Percentiles rank a stretch among this genome's conserved stretches.
Evolutionary conservation across 1,284 basidiomycete species (phyloP).

Genomic region (Leccinum fuscescens): DNA sequence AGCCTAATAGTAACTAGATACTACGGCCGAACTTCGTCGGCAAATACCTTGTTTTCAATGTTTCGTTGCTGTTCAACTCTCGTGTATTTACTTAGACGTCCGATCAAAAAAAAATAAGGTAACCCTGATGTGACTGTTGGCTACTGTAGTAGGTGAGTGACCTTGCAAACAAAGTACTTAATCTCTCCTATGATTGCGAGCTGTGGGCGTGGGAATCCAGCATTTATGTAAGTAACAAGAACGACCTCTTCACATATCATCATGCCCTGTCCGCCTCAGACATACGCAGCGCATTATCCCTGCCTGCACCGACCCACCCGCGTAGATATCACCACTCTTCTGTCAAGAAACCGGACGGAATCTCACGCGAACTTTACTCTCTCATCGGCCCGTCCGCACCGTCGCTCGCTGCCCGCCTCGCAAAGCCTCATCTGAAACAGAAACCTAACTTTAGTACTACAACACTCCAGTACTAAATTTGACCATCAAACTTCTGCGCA

Average conservation of each 20-base stretch:
- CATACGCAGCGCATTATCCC: conserved; percentile 75
- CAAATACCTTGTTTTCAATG: too few species aligned
- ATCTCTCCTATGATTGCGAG: too few species aligned
- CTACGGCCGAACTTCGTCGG: too few species aligned
- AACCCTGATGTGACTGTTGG: too few species aligned
- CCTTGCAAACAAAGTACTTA: too few species aligned
- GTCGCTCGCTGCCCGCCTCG: conserved; percentile 70
- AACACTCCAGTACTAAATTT: neutral
- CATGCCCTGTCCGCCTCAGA: conserved; percentile 75
- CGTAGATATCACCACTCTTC: conserved; percentile 22
- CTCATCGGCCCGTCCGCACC: conserved; percentile 92
- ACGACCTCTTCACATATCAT: conserved; percentile 31
- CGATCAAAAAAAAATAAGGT: too few species aligned
- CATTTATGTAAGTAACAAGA: neutral
- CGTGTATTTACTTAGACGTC: too few species aligned
- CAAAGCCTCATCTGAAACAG: conserved; percentile 85
- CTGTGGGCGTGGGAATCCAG: neutral
- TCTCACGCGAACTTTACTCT: conserved; percentile 89
- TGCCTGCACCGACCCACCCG: conserved; percentile 33
- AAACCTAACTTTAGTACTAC: conserved; percentile 70
- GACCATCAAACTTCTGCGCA: conserved; percentile 58
- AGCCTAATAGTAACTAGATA: too few species aligned
- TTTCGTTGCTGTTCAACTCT: too few species aligned
- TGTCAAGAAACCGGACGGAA: conserved; percentile 79
- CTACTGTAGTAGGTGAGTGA: too few species aligned